These are phyloP conservation scores for Somion occarium DNA, from an alignment of 1,284 basidiomycete species.

Conservation along the genomic window DNA sequence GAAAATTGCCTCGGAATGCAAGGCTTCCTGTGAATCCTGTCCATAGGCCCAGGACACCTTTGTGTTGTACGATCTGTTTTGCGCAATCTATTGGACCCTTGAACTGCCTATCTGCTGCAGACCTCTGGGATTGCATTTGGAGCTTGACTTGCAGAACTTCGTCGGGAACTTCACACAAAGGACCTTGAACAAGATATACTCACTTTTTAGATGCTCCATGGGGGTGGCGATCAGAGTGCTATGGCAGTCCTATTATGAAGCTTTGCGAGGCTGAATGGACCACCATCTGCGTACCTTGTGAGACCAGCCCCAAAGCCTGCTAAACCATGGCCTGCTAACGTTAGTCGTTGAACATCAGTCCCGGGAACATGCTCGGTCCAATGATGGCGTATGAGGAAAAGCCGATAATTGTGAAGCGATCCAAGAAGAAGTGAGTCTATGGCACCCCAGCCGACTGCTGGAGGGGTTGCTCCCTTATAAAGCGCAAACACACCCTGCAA, in stretches of 20 bases:
- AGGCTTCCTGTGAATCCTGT: conserved; percentile 61
- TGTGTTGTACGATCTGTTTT: conserved; percentile 47
- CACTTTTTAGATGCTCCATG: conserved; percentile 69
- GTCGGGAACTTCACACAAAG: too few relatives aligned
- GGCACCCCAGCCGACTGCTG: conserved; percentile 73
- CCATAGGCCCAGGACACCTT: conserved; percentile 58
- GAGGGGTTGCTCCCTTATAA: conserved; percentile 72
- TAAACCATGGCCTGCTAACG: conserved; percentile 55
- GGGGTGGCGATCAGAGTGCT: conserved; percentile 68
- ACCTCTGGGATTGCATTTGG: conserved; percentile 66
- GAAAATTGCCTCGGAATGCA: conserved; percentile 59
- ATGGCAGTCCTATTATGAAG: conserved; percentile 1
- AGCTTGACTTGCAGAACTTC: conserved; percentile 75
- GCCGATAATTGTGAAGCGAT: conserved; percentile 69
- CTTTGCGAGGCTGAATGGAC: not conserved
- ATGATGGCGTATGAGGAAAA: conserved; percentile 50
- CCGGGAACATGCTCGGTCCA: conserved; percentile 48
- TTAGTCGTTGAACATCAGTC: conserved; percentile 42
- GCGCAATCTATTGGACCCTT: conserved; percentile 62
- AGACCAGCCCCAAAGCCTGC: conserved; percentile 74
- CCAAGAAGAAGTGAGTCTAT: conserved; percentile 76
- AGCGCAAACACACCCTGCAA: conserved; percentile 36
- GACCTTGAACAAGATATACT: too few relatives aligned
- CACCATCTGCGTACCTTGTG: conserved; percentile 65
- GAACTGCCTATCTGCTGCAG: conserved; percentile 51